Conservation (phyloP, 768 basidiomycete genomes). For the Hericium erinaceus region DNA sequence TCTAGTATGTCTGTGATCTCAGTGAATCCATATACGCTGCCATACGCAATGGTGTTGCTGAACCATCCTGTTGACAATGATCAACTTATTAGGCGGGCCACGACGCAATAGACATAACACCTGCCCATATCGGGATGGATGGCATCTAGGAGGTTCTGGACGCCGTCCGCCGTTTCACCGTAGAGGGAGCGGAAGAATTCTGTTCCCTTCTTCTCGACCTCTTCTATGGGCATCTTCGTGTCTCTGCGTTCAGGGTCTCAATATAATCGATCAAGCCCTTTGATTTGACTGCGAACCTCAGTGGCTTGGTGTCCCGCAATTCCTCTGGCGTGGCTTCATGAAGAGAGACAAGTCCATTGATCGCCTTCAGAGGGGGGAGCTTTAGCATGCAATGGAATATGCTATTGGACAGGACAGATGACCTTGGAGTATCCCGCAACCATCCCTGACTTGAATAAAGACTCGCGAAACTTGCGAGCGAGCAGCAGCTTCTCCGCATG, state of each 20-base stretch:
- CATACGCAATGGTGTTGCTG: slow-evolving; percentile 45
- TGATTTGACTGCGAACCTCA: slow-evolving; percentile 30
- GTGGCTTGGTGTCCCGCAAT: slow-evolving; percentile 35
- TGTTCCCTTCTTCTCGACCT: slow-evolving; percentile 34
- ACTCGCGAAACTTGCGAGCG: slow-evolving; percentile 50
- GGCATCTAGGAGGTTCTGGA: slow-evolving; percentile 37
- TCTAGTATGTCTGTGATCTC: slow-evolving; percentile 40
- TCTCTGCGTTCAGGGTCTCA: slow-evolving; percentile 24
- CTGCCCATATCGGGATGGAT: slow-evolving; percentile 60
- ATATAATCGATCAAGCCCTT: neutral
- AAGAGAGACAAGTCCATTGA: slow-evolving; percentile 46
- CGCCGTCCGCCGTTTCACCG: slow-evolving; percentile 41
- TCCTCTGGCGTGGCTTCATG: slow-evolving; percentile 43
- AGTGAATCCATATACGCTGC: slow-evolving; percentile 41
- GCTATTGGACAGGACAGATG: slow-evolving; percentile 2
- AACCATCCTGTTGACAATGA: slow-evolving; percentile 37
- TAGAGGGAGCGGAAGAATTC: slow-evolving; percentile 41
- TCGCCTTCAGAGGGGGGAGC: slow-evolving; percentile 29
- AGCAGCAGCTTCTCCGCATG: slow-evolving; percentile 31
- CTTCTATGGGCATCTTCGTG: slow-evolving; percentile 30
- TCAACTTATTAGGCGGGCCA: neutral
- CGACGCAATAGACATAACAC: slow-evolving; percentile 7
- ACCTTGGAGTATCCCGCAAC: slow-evolving; percentile 53
- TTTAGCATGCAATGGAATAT: neutral
- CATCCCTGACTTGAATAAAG: slow-evolving; percentile 52